Percentiles rank a stretch among this genome's conserved stretches.
phyloP scores from a whole-genome alignment of 2,329 filamentous ascomycete species.

The Myriosclerotinia curreyana region DNA sequence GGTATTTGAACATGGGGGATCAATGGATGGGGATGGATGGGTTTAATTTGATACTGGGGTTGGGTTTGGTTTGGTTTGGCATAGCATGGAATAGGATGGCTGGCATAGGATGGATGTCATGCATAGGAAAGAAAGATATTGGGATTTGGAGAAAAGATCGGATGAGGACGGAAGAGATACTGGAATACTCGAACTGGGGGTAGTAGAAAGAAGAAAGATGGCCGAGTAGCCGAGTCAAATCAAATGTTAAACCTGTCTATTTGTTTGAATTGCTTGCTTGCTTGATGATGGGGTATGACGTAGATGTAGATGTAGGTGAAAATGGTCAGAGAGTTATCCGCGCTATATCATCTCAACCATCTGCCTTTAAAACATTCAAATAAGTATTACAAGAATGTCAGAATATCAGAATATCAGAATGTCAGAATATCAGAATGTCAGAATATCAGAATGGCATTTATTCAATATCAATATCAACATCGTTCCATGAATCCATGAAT shows the following conservation, averaged over 20 bases:
- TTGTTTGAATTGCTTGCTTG: background rate
- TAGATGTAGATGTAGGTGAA: too few species aligned
- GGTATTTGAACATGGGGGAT: background rate
- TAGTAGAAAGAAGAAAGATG: background rate
- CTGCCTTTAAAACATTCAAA: too few species aligned
- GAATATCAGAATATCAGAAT: too few species aligned
- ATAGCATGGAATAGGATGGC: background rate
- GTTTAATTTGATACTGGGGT: constrained; percentile 9
- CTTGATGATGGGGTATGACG: too few species aligned
- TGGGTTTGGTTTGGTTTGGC: background rate
- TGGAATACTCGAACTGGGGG: background rate
- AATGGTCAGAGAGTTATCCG: too few species aligned
- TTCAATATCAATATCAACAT: too few species aligned
- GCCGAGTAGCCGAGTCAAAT: background rate
- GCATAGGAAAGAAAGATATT: constrained; percentile 3
- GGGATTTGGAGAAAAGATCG: background rate
- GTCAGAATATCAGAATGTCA: too few species aligned
- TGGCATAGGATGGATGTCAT: too few species aligned
- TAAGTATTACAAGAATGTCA: too few species aligned
- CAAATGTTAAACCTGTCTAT: background rate
- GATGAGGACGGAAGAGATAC: background rate
- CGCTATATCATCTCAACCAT: too few species aligned
- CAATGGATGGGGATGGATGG: background rate
- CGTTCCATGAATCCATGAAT: too few species aligned
- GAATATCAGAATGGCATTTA: too few species aligned